A percentile compares a stretch with the other conserved stretches of the same genome.
Evolutionary conservation across 2,329 filamentous ascomycete species (phyloP).

Genomic region (Diaporthe capsici): DNA sequence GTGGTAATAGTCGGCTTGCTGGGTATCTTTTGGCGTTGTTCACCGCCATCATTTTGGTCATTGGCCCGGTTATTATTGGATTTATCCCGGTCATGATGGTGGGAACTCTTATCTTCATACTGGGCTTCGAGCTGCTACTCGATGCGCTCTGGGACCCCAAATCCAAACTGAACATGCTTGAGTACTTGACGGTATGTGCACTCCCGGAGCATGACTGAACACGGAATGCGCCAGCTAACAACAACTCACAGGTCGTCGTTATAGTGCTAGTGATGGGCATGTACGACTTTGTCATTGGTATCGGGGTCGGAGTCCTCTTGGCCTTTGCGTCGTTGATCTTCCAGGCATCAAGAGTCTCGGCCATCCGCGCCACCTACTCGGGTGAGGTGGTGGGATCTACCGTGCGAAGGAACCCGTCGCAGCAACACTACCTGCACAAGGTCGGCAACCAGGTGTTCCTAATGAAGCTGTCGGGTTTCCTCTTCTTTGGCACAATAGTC

Average conservation of each 20-base stretch:
- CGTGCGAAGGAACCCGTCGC: constrained; percentile 89
- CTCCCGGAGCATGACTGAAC: not conserved
- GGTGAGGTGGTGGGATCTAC: constrained; percentile 93
- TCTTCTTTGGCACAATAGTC: constrained; percentile 99
- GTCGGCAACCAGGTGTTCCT: constrained; percentile 91
- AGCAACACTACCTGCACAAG: constrained; percentile 87
- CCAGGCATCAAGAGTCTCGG: constrained; percentile 90
- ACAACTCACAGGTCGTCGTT: constrained; percentile 72
- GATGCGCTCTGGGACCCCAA: constrained; percentile 92
- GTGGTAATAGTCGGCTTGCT: constrained; percentile 87
- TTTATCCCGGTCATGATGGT: constrained; percentile 98
- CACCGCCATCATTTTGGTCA: constrained; percentile 85
- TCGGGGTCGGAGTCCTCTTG: constrained; percentile 90
- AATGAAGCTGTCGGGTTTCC: constrained; percentile 91
- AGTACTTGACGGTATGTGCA: constrained; percentile 83
- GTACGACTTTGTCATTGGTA: constrained; percentile 96
- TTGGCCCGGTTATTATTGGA: constrained; percentile 90
- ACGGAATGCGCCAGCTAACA: constrained; percentile 44
- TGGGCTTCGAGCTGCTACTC: constrained; percentile 91
- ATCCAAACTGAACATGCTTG: constrained; percentile 86
- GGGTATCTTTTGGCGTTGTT: constrained; percentile 86
- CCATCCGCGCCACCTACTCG: constrained; percentile 90
- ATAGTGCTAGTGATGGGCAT: constrained; percentile 97
- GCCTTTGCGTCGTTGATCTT: constrained; percentile 93
- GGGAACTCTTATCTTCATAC: constrained; percentile 92